Evolutionary conservation across 2,329 filamentous ascomycete genomes (phyloP).

Genomic region (Coniochaeta hoffmannii): DNA sequence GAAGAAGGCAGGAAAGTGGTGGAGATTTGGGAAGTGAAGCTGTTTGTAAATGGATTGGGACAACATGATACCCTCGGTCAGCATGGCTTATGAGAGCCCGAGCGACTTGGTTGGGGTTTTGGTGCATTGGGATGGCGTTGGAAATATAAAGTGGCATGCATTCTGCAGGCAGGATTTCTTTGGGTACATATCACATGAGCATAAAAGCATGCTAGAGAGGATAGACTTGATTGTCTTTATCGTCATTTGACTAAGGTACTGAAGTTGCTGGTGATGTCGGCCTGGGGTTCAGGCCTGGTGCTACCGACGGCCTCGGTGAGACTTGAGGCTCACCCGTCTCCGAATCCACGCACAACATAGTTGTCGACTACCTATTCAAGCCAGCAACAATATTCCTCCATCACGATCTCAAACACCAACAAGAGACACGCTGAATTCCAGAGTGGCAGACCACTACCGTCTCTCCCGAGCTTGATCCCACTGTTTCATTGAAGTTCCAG

Average conservation of each 20-base stretch:
- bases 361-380: too few relatives aligned
- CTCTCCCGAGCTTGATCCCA: too few relatives aligned
- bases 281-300: too few relatives aligned
- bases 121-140: background rate
- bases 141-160: background rate
- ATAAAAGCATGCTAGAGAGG: background rate
- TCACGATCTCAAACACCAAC: too few relatives aligned
- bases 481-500: background rate
- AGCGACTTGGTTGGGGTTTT: background rate
- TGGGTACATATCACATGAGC: background rate
- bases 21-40: constrained; percentile 6
- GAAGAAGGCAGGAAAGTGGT: constrained; percentile 9
- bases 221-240: background rate
- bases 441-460: too few relatives aligned
- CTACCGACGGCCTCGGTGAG: too few relatives aligned
- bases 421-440: too few relatives aligned
- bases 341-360: too few relatives aligned
- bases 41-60: background rate
- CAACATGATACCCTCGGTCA: background rate
- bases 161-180: background rate
- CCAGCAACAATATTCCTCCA: too few relatives aligned
- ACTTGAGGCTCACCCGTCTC: too few relatives aligned
- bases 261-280: too few relatives aligned
- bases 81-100: background rate
- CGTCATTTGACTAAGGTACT: too few relatives aligned